phyloP scores from a whole-genome alignment of 1,284 basidiomycete genomes.

The Phenoliferia sp. region DNA sequence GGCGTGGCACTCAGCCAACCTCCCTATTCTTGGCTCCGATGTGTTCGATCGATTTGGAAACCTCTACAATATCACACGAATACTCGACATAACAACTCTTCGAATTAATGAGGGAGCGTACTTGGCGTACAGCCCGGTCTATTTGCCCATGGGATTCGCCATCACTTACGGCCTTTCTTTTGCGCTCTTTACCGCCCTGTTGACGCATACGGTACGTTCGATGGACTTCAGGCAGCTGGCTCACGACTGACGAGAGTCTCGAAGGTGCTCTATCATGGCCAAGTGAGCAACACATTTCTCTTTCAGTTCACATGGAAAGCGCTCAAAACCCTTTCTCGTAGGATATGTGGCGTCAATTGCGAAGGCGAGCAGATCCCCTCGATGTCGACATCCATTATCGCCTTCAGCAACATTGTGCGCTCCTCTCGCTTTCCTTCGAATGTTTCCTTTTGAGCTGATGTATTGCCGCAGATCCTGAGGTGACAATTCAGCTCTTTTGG shows the following conservation, averaged over 20 bases:
- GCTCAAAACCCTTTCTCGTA: background rate
- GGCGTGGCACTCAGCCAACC: constrained; percentile 75
- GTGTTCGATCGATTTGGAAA: constrained; percentile 79
- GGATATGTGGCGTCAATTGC: background rate
- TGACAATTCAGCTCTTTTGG: too few species aligned
- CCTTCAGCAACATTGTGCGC: constrained; percentile 81
- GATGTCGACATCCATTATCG: constrained; percentile 94
- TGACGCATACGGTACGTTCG: constrained; percentile 88
- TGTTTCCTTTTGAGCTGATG: too few species aligned
- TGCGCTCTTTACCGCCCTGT: constrained; percentile 72
- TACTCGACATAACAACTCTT: constrained; percentile 58
- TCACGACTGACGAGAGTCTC: too few species aligned
- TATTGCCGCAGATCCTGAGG: too few species aligned
- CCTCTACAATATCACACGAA: constrained; percentile 66
- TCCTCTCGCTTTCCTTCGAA: background rate
- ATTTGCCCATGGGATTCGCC: constrained; percentile 74
- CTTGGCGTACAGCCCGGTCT: constrained; percentile 73
- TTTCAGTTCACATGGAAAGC: background rate
- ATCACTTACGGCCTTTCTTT: constrained; percentile 88
- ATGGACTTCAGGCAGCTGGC: too few species aligned
- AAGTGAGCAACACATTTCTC: background rate
- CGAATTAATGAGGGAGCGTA: constrained; percentile 74
- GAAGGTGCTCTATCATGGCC: constrained; percentile 88
- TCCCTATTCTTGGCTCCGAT: constrained; percentile 71
- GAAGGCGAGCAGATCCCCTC: background rate